phyloP scores from a whole-genome alignment of 2,329 filamentous ascomycete genomes.

The Beauveria scarabaeidicola region DNA sequence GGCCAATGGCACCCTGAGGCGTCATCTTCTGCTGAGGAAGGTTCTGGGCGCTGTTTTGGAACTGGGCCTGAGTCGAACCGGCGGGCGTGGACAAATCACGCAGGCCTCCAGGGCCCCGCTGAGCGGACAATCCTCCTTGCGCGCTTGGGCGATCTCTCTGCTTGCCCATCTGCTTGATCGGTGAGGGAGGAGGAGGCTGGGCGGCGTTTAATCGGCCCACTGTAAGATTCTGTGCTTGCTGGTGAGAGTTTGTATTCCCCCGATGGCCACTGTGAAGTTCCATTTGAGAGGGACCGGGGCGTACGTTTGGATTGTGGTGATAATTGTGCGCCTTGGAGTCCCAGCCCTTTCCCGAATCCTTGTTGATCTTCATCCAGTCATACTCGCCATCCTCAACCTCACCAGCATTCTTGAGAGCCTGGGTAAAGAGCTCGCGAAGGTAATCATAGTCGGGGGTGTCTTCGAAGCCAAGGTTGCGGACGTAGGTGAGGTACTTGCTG shows the following conservation, averaged over 20 bases:
- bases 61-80: slow-evolving; percentile 89
- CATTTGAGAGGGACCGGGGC: slow-evolving; percentile 74
- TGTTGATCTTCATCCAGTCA: slow-evolving; percentile 98
- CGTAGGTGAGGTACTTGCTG: slow-evolving; percentile 94
- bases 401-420: slow-evolving; percentile 87
- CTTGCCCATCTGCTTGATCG: slow-evolving; percentile 73
- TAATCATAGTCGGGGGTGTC: slow-evolving; percentile 98
- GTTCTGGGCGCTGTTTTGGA: slow-evolving; percentile 91
- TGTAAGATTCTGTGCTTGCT: slow-evolving; percentile 58
- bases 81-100: slow-evolving; percentile 75
- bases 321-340: slow-evolving; percentile 47
- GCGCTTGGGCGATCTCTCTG: slow-evolving; percentile 68
- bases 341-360: slow-evolving; percentile 77
- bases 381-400: slow-evolving; percentile 97
- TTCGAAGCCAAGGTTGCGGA: slow-evolving; percentile 95
- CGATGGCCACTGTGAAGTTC: slow-evolving; percentile 71
- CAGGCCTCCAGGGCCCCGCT: slow-evolving; percentile 65
- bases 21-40: slow-evolving; percentile 56
- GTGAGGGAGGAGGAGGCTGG: slow-evolving; percentile 81
- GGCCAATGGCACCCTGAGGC: slow-evolving; percentile 49
- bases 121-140: slow-evolving; percentile 62
- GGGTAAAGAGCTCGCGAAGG: slow-evolving; percentile 89
- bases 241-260: slow-evolving; percentile 56
- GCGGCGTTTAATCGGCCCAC: slow-evolving; percentile 88
- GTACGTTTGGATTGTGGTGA: slow-evolving; percentile 67